Percentiles rank a stretch among this genome's conserved stretches.
Evolutionary conservation across 2,329 filamentous ascomycete genomes (phyloP).

Genomic region (Botrytis deweyae): DNA sequence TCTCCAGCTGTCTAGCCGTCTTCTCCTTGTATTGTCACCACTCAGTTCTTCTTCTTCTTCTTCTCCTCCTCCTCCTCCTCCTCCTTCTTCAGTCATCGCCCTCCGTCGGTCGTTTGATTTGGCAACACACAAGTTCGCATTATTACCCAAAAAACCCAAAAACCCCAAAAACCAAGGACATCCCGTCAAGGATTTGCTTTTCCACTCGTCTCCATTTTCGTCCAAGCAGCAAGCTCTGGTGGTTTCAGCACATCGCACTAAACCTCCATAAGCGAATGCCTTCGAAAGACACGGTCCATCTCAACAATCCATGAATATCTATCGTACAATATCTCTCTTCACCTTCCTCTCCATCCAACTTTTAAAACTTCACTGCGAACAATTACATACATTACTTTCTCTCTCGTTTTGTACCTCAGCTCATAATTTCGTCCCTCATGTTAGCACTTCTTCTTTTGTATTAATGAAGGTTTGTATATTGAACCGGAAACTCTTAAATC

Average conservation of each 20-base stretch:
- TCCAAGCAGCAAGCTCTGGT: slow-evolving; percentile 1
- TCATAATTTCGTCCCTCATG: slow-evolving; percentile 3
- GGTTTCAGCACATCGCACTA: slow-evolving; percentile 15
- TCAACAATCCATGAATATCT: slow-evolving; percentile 5
- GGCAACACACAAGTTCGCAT: not conserved
- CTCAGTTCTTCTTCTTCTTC: too few relatives aligned
- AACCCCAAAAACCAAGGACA: not conserved
- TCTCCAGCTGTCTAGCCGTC: not conserved
- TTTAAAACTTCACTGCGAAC: not conserved
- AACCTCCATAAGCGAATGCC: not conserved
- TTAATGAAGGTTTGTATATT: slow-evolving; percentile 23
- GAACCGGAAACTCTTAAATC: slow-evolving; percentile 13
- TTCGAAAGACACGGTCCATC: slow-evolving; percentile 15
- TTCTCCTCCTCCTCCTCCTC: too few relatives aligned
- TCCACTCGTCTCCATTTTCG: not conserved
- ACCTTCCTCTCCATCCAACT: slow-evolving; percentile 9
- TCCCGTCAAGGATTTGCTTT: not conserved
- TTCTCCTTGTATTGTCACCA: not conserved
- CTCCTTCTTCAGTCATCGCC: too few relatives aligned
- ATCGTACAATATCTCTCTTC: not conserved
- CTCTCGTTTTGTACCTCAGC: not conserved
- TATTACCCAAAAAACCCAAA: not conserved
- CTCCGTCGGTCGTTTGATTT: not conserved
- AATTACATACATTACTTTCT: not conserved
- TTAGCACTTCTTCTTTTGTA: slow-evolving; percentile 20